Evolutionary conservation across 495 filamentous ascomycete genomes (phyloP).

Genomic region (Cercophora sp.): DNA sequence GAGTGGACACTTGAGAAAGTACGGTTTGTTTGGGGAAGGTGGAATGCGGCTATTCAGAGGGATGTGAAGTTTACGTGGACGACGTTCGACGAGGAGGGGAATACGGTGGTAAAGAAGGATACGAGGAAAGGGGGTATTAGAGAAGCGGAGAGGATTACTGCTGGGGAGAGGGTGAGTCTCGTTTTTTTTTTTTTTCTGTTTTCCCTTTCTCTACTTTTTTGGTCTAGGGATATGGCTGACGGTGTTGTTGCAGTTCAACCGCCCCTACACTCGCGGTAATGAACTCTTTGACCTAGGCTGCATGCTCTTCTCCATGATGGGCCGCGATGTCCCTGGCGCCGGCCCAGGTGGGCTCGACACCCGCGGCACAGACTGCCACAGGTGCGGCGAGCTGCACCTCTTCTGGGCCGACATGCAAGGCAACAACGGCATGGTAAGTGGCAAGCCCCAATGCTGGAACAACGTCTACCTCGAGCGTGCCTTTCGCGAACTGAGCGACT

Average conservation of each 20-base stretch:
- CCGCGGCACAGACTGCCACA: conserved; percentile 23
- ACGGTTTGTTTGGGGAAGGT: conserved; percentile 12
- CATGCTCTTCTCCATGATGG: conserved; percentile 40
- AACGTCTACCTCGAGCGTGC: conserved; percentile 23
- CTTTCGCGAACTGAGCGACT: conserved; percentile 14
- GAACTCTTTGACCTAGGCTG: conserved; percentile 36
- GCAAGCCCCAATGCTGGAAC: conserved; percentile 9
- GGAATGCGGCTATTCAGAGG: not conserved
- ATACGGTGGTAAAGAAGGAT: too few species aligned
- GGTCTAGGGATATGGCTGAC: not conserved
- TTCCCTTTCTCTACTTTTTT: too few species aligned
- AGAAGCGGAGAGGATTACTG: not conserved
- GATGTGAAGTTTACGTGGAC: conserved; percentile 10
- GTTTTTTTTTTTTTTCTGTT: not conserved
- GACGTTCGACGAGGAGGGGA: not conserved
- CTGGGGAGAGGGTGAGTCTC: conserved; percentile 7
- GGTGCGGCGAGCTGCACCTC: conserved; percentile 22
- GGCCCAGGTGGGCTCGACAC: conserved; percentile 5
- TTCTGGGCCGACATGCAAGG: not conserved
- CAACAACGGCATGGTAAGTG: not conserved
- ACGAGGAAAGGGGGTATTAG: conserved; percentile 1
- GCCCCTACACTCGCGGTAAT: conserved; percentile 26
- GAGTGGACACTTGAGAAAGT: conserved; percentile 14
- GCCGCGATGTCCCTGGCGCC: conserved; percentile 10
- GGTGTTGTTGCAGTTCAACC: conserved; percentile 12